Percentiles rank a stretch among this genome's conserved stretches.
Evolutionary conservation across 441 rosid species (phyloP).

Genomic region (Adansonia grandidieri): DNA sequence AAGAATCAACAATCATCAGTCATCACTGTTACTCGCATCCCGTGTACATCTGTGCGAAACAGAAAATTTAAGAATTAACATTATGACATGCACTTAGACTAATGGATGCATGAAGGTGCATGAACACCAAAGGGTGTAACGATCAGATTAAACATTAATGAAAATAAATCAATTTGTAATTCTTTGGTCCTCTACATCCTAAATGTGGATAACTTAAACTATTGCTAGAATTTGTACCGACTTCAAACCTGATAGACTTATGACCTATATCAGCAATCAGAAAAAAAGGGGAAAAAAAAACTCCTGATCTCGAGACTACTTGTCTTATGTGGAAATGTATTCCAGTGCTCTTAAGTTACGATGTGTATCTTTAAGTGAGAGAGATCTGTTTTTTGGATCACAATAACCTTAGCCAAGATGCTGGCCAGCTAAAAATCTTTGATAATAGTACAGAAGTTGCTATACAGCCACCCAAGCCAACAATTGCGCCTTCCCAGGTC

Average conservation of each 20-base stretch:
- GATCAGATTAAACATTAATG: conserved; percentile 2
- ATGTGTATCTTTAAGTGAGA: neutral
- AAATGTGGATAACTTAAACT: neutral
- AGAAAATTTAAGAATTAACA: conserved; percentile 13
- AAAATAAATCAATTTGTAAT: neutral
- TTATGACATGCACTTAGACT: neutral
- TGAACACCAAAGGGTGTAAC: neutral
- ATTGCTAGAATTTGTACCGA: neutral
- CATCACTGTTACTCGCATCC: neutral
- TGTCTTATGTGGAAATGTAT: neutral
- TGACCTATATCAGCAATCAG: neutral
- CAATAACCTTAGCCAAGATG: conserved; percentile 66
- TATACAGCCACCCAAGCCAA: conserved; percentile 82
- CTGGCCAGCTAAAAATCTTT: conserved; percentile 75
- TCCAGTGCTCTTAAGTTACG: neutral
- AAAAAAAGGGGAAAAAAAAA: neutral
- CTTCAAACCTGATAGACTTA: neutral
- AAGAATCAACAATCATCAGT: conserved; percentile 2
- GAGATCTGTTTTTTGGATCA: neutral
- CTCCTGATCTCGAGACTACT: neutral
- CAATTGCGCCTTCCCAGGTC: conserved; percentile 95
- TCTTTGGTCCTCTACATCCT: neutral
- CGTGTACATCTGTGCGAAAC: neutral
- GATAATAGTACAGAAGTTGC: conserved; percentile 61
- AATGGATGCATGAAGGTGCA: conserved; percentile 5